Conservation (phyloP, 257 asterid species). For the Marsdenia floribunda region DNA sequence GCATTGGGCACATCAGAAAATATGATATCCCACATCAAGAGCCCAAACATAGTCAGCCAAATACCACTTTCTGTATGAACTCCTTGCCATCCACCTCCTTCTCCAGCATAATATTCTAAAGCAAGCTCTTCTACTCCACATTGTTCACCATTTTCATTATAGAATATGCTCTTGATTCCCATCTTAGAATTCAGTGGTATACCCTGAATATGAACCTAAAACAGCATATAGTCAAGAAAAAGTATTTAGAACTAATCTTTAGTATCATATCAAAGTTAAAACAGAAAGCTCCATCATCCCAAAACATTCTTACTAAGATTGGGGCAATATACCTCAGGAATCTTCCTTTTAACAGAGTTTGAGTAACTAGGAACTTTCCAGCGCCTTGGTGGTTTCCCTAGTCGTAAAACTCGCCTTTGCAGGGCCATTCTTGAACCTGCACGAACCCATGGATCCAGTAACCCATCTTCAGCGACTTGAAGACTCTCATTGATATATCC, state of each 20-base stretch:
- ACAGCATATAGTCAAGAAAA: slow-evolving; percentile 2
- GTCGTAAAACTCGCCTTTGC: slow-evolving; percentile 69
- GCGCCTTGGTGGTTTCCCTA: slow-evolving; percentile 98
- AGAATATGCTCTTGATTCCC: slow-evolving; percentile 75
- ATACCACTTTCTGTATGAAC: slow-evolving; percentile 92
- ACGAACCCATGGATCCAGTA: slow-evolving; percentile 87
- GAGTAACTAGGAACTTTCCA: slow-evolving; percentile 81
- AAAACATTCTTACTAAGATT: not conserved
- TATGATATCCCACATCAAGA: slow-evolving; percentile 83
- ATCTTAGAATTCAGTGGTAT: slow-evolving; percentile 67
- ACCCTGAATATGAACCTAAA: slow-evolving; percentile 74
- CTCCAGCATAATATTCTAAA: slow-evolving; percentile 82
- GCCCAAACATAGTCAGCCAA: slow-evolving; percentile 87
- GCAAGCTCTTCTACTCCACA: slow-evolving; percentile 96
- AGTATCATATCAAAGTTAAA: not conserved
- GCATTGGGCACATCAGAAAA: slow-evolving; percentile 88
- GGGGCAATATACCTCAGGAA: slow-evolving; percentile 52
- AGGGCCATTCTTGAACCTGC: slow-evolving; percentile 86
- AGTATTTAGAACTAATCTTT: slow-evolving; percentile 1
- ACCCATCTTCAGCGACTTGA: slow-evolving; percentile 72
- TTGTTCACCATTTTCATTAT: slow-evolving; percentile 77
- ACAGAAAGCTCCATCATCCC: not conserved
- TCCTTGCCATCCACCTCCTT: slow-evolving; percentile 89
- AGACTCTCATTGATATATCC: slow-evolving; percentile 77
- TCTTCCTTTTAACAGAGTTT: slow-evolving; percentile 57